Evolutionary conservation across 306 rosid genomes (phyloP).

Genomic region (Acacia confusa): DNA sequence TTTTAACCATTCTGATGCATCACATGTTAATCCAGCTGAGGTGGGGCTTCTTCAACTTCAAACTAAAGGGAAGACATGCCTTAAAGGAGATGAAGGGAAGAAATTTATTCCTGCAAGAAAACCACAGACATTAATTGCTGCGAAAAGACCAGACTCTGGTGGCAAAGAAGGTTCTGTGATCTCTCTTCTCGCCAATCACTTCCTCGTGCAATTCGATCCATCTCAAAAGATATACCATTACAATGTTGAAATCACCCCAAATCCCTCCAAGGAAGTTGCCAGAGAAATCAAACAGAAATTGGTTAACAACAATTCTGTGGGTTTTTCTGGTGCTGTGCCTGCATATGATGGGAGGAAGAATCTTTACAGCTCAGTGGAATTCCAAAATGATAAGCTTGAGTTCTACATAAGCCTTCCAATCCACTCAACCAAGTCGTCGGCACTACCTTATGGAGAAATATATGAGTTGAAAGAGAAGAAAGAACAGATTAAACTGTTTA

Average conservation of each 20-base stretch:
- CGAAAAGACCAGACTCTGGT: constrained; percentile 92
- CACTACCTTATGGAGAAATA: constrained; percentile 43
- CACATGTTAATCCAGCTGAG: constrained; percentile 40
- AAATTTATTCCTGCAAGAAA: constrained; percentile 44
- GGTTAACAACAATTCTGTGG: constrained; percentile 57
- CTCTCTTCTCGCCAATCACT: constrained; percentile 89
- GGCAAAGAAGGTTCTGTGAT: constrained; percentile 86
- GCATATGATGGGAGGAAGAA: constrained; percentile 93
- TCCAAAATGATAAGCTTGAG: constrained; percentile 82
- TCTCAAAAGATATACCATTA: constrained; percentile 76
- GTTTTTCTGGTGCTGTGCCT: constrained; percentile 71
- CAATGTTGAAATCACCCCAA: constrained; percentile 91
- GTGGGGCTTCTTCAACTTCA: constrained; percentile 52
- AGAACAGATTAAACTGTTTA: constrained; percentile 63
- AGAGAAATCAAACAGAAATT: constrained; percentile 78
- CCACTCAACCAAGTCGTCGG: constrained; percentile 43
- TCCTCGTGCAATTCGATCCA: constrained; percentile 77
- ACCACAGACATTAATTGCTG: constrained; percentile 62
- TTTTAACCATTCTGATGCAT: constrained; percentile 25
- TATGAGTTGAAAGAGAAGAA: constrained; percentile 43
- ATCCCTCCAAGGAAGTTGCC: constrained; percentile 84
- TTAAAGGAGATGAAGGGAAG: constrained; percentile 55
- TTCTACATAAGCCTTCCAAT: constrained; percentile 78
- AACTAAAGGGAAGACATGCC: constrained; percentile 37
- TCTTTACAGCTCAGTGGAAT: constrained; percentile 81